Percentiles rank a stretch among this genome's conserved stretches.
Conservation (phyloP, 2,329 filamentous ascomycete genomes). For the Pestalotiopsis sp. region DNA sequence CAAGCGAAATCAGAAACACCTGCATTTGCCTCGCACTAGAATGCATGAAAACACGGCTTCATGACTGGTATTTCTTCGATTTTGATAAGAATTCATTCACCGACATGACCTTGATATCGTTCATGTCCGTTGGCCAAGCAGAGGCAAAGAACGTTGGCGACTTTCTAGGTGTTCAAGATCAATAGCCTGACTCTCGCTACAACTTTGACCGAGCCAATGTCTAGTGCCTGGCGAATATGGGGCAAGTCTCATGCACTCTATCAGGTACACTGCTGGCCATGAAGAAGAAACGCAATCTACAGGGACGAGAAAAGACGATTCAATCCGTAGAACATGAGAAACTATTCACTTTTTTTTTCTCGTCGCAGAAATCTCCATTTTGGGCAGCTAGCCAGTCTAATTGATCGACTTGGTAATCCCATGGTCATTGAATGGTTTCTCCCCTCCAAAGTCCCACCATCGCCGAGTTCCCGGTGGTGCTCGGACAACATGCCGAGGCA, state of each 20-base stretch:
- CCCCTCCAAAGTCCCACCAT: conserved; percentile 4
- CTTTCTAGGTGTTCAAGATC: background rate
- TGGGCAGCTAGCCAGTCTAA: background rate
- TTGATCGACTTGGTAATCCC: background rate
- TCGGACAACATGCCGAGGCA: conserved; percentile 24
- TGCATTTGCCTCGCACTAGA: conserved; percentile 3
- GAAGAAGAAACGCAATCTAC: no score
- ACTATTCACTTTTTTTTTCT: background rate
- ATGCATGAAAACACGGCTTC: background rate
- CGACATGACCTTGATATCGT: background rate
- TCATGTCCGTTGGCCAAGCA: background rate
- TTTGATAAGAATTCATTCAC: background rate
- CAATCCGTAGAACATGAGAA: background rate
- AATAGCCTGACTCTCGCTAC: background rate
- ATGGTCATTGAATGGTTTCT: background rate
- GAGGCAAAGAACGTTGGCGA: background rate
- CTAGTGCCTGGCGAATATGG: background rate
- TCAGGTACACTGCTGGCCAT: background rate
- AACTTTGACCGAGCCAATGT: background rate
- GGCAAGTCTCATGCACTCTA: background rate
- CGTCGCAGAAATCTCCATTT: background rate
- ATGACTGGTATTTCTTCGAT: background rate
- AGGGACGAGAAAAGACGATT: no score
- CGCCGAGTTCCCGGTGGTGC: conserved; percentile 20
- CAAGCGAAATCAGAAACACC: background rate